These are phyloP conservation scores for Botrytis deweyae DNA, from an alignment of 2,329 filamentous ascomycete species.

Conservation along the genomic window DNA sequence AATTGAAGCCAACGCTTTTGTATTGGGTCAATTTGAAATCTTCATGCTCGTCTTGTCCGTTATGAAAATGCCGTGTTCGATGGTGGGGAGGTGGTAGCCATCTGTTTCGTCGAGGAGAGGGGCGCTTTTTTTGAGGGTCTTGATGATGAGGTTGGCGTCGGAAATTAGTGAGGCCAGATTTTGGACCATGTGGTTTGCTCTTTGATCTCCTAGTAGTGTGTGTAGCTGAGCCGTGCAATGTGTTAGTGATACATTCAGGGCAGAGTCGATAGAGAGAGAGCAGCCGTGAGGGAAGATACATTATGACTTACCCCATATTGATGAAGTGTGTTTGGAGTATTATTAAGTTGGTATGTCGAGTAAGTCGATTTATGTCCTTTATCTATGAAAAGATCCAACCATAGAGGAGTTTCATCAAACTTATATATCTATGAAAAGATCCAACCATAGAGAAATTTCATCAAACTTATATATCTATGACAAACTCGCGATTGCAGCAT, in stretches of 20 bases:
- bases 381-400: too few species aligned
- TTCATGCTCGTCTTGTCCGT: background rate
- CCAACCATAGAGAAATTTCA: background rate
- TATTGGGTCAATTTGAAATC: background rate
- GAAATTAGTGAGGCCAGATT: background rate
- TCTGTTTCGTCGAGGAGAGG: background rate
- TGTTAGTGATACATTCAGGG: background rate
- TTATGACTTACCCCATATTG: background rate
- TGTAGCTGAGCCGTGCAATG: background rate
- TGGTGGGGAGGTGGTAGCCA: background rate
- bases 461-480: background rate
- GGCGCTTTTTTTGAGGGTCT: background rate
- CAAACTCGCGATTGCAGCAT: too few species aligned
- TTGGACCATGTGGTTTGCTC: background rate
- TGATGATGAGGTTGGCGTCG: background rate
- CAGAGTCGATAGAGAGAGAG: background rate
- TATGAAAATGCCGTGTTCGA: background rate
- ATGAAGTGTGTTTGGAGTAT: background rate
- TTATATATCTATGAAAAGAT: too few species aligned
- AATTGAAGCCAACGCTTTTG: background rate
- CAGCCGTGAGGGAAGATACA: background rate
- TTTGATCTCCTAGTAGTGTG: background rate
- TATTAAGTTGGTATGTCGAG: background rate
- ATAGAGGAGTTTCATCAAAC: too few species aligned
- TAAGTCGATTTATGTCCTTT: too few species aligned